Percentiles rank a stretch among this genome's conserved stretches.
phyloP scores from a whole-genome alignment of 768 basidiomycete species.

The Lactarius sanguifluus region DNA sequence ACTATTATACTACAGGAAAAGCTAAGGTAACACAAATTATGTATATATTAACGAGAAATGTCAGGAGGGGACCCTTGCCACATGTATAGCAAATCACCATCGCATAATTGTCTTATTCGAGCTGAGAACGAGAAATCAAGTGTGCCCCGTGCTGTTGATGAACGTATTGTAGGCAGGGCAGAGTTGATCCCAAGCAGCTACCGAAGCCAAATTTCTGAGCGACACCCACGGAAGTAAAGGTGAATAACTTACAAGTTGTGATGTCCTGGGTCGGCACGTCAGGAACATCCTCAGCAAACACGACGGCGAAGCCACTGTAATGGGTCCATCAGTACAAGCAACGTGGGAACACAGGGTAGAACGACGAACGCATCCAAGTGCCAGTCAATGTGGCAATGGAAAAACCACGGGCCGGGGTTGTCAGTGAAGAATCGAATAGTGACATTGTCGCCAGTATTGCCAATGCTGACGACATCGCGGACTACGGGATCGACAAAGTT shows the following conservation, averaged over 20 bases:
- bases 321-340: constrained; percentile 5
- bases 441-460: constrained; percentile 17
- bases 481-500: constrained; percentile 26
- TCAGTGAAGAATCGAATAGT: constrained; percentile 36
- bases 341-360: constrained; percentile 41
- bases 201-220: background rate
- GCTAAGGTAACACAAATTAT: background rate
- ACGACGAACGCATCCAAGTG: constrained; percentile 47
- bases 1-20: background rate
- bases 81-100: background rate
- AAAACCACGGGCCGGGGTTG: constrained; percentile 35
- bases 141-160: background rate
- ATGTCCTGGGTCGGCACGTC: constrained; percentile 4
- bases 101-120: background rate
- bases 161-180: constrained; percentile 19
- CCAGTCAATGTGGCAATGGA: constrained; percentile 38
- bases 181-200: constrained; percentile 9
- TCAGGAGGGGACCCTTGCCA: background rate
- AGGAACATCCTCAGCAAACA: constrained; percentile 23
- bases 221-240: background rate
- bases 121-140: background rate
- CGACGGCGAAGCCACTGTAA: constrained; percentile 18
- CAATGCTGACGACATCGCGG: constrained; percentile 31
- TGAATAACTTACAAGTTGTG: background rate
- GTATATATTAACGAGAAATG: background rate